These are phyloP conservation scores for Colletotrichum sp. DNA, from an alignment of 2,329 filamentous ascomycete species.

Conservation along the genomic window DNA sequence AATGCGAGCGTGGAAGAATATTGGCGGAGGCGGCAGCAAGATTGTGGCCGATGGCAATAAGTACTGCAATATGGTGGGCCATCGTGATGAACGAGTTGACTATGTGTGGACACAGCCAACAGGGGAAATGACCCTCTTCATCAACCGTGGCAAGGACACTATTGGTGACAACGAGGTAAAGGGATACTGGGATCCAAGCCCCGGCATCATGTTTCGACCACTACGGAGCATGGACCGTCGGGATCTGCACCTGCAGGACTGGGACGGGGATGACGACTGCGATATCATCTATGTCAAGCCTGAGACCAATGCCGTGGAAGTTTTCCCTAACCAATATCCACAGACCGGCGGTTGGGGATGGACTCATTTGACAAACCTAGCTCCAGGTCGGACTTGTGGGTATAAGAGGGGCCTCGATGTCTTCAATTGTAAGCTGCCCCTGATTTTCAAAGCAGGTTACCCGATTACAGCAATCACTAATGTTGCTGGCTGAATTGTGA, in stretches of 20 bases:
- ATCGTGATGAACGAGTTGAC: conserved; percentile 1
- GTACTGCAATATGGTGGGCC: conserved; percentile 24
- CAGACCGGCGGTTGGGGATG: neutral
- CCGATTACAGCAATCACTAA: neutral
- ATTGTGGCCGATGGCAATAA: conserved; percentile 14
- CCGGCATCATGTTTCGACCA: conserved; percentile 2
- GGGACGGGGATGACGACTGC: conserved; percentile 38
- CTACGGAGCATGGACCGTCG: neutral
- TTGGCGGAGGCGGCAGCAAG: conserved; percentile 16
- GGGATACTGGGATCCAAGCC: neutral
- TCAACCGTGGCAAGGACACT: neutral
- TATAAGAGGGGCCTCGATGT: conserved; percentile 28
- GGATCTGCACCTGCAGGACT: conserved; percentile 38
- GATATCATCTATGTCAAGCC: conserved; percentile 36
- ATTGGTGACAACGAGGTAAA: neutral
- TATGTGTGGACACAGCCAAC: conserved; percentile 1
- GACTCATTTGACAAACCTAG: neutral
- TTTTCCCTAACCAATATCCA: conserved; percentile 28
- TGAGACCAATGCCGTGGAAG: conserved; percentile 26
- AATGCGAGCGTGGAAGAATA: conserved; percentile 19
- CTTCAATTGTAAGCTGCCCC: conserved; percentile 18
- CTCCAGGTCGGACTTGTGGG: conserved; percentile 21
- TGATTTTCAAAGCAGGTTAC: neutral
- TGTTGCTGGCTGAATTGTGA: neutral
- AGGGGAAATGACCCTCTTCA: conserved; percentile 4